Base-by-base conservation (phyloP, 2,329 filamentous ascomycete species). In the Pezicula radicicola region DNA sequence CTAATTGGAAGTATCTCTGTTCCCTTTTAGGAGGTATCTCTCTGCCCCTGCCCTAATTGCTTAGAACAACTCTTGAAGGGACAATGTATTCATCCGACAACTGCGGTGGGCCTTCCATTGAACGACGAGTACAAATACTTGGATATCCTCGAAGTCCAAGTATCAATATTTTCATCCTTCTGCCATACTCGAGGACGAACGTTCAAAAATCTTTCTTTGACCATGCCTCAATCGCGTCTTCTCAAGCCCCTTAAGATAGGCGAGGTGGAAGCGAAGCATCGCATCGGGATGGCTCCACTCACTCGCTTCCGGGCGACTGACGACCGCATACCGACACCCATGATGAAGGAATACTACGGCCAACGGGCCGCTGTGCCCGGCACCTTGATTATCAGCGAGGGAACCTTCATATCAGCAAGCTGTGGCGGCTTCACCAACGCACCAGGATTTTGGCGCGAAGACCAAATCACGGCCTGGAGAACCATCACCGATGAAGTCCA, bases 401-500 rank as follows among this genome's bases (percentile, higher is more conserved):
- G 73, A 0, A 80, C 79, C 6, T 70, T 77, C 35, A 77, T 84
- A 60, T 75, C 77, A 2, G 59, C 68, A 6, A 70, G 72, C 57
- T 73, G 69, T 37, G 75, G 75, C 42, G 73, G 76, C 40, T 76
- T 74, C 55, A 65, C 67, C 44, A 75, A 81, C 56, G 72, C 76
- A 2, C 83, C 85, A 0, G 84, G 82, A 18, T 79, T 85, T 60
- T 84, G 74, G 62, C 78, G 63, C 21, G 66, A 75, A 0, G 74
- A 72, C 12, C 82, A 87, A 54, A 72, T 85, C 43, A 73, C 71
- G 2, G 77, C 72, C 0, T 89, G 85, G 85, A 80, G 75, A 56
- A 68, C 74, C 13, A 70, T 88, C 42, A 84, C 79, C 2, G 76
- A 81, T 28, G 79, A 77, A 1, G 82, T 88, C 1, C 85, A 89